phyloP scores from a whole-genome alignment of 345 rosid species.

The Aethionema arabicum region DNA sequence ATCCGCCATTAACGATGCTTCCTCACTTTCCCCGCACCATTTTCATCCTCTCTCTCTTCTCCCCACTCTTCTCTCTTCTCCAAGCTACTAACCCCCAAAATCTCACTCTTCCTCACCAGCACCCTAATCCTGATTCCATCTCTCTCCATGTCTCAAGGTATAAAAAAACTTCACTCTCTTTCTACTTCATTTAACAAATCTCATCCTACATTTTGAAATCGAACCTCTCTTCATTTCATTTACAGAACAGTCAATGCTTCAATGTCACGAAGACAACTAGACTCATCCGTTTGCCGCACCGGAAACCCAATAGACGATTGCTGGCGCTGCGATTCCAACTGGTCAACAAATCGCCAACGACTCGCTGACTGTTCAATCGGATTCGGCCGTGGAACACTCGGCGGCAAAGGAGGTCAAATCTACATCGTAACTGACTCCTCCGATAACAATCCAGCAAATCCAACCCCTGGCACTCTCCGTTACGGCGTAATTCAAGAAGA shows the following conservation, averaged over 20 bases:
- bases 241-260: conserved; percentile 43
- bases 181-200: not conserved
- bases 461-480: conserved; percentile 77
- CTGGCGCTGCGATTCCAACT: conserved; percentile 61
- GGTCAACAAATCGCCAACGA: conserved; percentile 58
- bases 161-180: conserved; percentile 1
- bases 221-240: conserved; percentile 7
- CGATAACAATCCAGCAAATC: conserved; percentile 59
- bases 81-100: conserved; percentile 34
- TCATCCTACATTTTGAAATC: not conserved
- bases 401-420: conserved; percentile 71
- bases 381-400: conserved; percentile 60
- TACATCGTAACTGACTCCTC: conserved; percentile 85
- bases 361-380: conserved; percentile 73
- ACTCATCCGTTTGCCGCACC: conserved; percentile 46
- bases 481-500: conserved; percentile 64
- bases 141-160: conserved; percentile 56
- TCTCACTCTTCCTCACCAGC: conserved; percentile 65
- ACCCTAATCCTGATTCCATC: conserved; percentile 58
- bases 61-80: conserved; percentile 16
- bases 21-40: conserved; percentile 37
- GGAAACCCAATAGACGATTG: conserved; percentile 85
- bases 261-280: conserved; percentile 38
- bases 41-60: conserved; percentile 35
- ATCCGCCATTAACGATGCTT: conserved; percentile 45